Percentiles rank a stretch among this genome's conserved stretches.
Conservation (phyloP, 192 early-diverging fungal genomes). For the Irineochytrium annulatum region DNA sequence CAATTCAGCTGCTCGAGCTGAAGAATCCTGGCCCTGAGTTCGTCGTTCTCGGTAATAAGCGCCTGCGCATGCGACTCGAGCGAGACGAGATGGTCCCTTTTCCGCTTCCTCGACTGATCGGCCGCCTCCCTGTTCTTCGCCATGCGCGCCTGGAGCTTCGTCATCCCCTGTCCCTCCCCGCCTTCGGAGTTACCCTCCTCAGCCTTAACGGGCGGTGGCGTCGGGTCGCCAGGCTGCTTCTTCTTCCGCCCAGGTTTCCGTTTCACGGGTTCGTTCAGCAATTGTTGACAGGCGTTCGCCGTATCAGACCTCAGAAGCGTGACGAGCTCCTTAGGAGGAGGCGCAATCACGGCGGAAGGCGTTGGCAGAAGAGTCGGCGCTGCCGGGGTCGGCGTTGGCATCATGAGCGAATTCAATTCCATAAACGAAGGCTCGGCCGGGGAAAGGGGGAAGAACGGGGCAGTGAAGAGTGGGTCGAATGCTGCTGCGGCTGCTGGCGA, state of each 20-base stretch:
- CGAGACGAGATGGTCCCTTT: constrained; percentile 71
- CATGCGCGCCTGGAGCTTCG: constrained; percentile 73
- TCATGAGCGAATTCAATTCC: background rate
- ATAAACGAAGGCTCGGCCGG: constrained; percentile 1
- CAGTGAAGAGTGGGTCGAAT: background rate
- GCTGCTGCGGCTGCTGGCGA: too few species aligned
- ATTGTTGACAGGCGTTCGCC: constrained; percentile 3
- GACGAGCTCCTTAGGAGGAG: background rate
- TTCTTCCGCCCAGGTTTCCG: constrained; percentile 28
- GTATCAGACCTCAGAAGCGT: constrained; percentile 13
- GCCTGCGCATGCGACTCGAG: constrained; percentile 58
- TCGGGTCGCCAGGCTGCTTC: too few species aligned
- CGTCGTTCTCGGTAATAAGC: constrained; percentile 54
- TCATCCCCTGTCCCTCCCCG: constrained; percentile 44
- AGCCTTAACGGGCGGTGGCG: constrained; percentile 2
- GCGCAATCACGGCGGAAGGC: too few species aligned
- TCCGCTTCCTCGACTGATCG: constrained; percentile 76
- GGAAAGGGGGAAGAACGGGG: background rate
- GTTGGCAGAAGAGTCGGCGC: too few species aligned
- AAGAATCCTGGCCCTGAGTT: constrained; percentile 51
- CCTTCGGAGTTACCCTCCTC: too few species aligned
- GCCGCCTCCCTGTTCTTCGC: constrained; percentile 89
- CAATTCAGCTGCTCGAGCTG: constrained; percentile 52
- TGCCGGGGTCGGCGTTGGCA: too few species aligned
- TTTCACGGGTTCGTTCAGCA: constrained; percentile 20